Conservation (phyloP, 176 grass and related monocot genomes). For the Triticum monococcum region DNA sequence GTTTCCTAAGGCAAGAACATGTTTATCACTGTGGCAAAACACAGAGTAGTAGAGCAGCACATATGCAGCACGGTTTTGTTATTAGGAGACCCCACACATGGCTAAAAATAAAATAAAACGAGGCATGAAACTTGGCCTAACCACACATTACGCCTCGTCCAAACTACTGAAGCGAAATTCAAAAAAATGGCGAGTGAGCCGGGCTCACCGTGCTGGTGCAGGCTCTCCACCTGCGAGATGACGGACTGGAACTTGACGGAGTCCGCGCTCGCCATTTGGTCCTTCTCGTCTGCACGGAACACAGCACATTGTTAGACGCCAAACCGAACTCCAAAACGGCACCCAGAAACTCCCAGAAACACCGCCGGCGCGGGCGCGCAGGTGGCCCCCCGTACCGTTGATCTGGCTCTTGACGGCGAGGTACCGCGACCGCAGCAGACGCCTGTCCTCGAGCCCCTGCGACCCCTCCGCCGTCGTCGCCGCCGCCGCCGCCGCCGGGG, state of each 20-base stretch:
- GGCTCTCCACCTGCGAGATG: conserved; percentile 62
- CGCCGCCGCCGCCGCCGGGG: neutral
- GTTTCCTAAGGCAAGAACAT: neutral
- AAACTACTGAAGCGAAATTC: neutral
- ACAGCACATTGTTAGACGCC: neutral
- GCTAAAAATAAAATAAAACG: neutral
- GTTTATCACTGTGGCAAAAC: neutral
- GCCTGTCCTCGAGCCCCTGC: conserved; percentile 49
- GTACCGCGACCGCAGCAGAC: conserved; percentile 70
- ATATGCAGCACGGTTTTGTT: neutral
- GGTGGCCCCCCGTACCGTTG: conserved; percentile 35
- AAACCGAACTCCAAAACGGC: neutral
- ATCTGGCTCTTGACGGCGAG: conserved; percentile 68
- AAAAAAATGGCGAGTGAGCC: neutral
- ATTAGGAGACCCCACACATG: neutral
- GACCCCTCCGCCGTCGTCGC: neutral
- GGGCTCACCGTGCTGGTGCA: conserved; percentile 56
- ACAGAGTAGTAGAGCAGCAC: neutral
- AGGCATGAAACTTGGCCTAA: neutral
- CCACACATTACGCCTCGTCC: neutral
- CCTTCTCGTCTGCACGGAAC: conserved; percentile 59
- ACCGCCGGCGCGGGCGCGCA: neutral
- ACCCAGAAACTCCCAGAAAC: neutral
- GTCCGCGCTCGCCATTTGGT: conserved; percentile 46
- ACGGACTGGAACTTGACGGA: conserved; percentile 63